Evolutionary conservation across 2,329 filamentous ascomycete species (phyloP), one percentile per base, ranked within the genome.

Genomic region (Exophiala phaeomuriformis): DNA sequence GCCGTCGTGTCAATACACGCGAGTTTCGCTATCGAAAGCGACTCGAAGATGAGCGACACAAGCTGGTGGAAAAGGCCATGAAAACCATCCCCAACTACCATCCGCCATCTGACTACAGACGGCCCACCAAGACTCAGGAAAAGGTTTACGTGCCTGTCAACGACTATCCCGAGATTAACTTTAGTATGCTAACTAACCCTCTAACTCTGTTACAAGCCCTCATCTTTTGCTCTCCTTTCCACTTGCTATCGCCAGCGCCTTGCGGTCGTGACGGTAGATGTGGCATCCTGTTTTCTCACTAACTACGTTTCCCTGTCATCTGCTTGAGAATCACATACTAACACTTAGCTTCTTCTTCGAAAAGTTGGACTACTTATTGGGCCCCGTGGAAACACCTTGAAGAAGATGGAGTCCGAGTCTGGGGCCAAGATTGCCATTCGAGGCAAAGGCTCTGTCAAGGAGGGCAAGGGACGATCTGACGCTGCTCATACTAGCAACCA

Each of bases 181-280:
- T 98, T 89, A 98, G 93, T 98, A 96, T 91, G 91, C 91, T 93
- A 90, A 85, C 90, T 95, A 95, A 95, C 89, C 90, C 89, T 90
- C 83, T 84, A 85, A 87, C 83, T 79, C 81, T 83, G 86, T 85
- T 86, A 73, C 68, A 67, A 68, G 66, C 63, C 54, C 58, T 57
- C 64, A 67, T 69, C 67, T 76, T 73, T 76, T 64, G 65, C 70
- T 67, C 67, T 69, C 68, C 62, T 61, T 19, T 65, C 67, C 53
- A 51, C 45, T 36, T 61, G 53, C 61, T 48, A 56, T 57, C 49
- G 55, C 55, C 54, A 53, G 51, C 53, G 52, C 52, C 32, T 46
- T 39, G 32, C 48, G 39, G 45, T 41, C 49, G 47, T 48, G 53
- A 37, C 40, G 55, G 58, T 59, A 49, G 56, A 52, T 55, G 41